Percentiles rank a stretch among this genome's conserved stretches.
These are phyloP conservation scores for Phytopythium aichiense DNA, from an alignment of 352 stramenopile genomes.

Conservation along the genomic window DNA sequence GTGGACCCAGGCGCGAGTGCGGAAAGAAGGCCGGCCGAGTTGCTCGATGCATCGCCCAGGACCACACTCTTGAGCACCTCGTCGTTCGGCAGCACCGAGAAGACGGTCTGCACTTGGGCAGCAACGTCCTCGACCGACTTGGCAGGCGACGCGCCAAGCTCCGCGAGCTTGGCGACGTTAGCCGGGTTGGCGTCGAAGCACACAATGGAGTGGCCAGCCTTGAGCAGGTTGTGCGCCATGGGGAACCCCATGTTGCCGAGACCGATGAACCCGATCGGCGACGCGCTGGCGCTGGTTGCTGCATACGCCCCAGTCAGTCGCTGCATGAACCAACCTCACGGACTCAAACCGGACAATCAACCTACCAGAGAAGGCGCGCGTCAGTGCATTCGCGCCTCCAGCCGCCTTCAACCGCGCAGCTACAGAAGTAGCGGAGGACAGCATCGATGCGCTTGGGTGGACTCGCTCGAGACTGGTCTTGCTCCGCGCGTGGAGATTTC, in stretches of 20 bases:
- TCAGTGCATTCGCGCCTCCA: not conserved
- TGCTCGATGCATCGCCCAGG: slow-evolving; percentile 17
- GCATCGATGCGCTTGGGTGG: not conserved
- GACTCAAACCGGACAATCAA: not conserved
- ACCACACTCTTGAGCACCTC: slow-evolving; percentile 41
- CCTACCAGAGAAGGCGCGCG: slow-evolving; percentile 2
- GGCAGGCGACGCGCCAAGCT: slow-evolving; percentile 28
- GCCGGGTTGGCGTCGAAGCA: slow-evolving; percentile 54
- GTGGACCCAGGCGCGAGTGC: slow-evolving; percentile 28
- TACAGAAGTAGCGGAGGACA: not conserved
- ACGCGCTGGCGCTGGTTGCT: not conserved
- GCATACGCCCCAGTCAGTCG: not conserved
- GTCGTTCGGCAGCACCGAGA: slow-evolving; percentile 72
- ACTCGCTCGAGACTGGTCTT: not conserved
- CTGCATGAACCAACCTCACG: not conserved
- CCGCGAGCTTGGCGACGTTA: slow-evolving; percentile 23
- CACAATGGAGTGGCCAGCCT: slow-evolving; percentile 49
- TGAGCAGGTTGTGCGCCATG: slow-evolving; percentile 88
- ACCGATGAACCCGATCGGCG: slow-evolving; percentile 82
- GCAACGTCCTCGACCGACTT: slow-evolving; percentile 40
- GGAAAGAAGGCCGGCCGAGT: slow-evolving; percentile 29
- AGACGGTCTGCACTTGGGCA: slow-evolving; percentile 29
- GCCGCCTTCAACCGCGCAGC: not conserved
- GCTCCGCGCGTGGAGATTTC: not conserved
- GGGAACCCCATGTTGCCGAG: slow-evolving; percentile 91